phyloP scores from a whole-genome alignment of 345 rosid species.

The Corymbia maculata region DNA sequence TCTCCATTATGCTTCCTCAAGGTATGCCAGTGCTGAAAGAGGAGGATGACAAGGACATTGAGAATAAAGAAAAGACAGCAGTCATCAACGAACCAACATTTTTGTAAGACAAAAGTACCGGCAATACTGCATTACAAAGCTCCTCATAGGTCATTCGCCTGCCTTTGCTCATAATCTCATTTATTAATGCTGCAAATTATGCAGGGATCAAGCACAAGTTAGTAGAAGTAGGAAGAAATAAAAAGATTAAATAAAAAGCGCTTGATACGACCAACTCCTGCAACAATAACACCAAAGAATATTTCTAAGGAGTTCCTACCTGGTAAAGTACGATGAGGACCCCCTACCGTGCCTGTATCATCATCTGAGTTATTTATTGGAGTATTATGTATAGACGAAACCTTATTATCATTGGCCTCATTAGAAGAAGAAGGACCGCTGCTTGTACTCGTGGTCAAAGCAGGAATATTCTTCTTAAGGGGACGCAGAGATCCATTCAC shows the following conservation, averaged over 20 bases:
- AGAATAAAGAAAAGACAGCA: background rate
- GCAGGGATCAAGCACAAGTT: background rate
- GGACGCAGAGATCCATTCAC: constrained; percentile 31
- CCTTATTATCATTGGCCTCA: constrained; percentile 54
- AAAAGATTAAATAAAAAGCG: background rate
- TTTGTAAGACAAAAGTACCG: constrained; percentile 31
- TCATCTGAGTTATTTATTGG: constrained; percentile 62
- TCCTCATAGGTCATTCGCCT: constrained; percentile 88
- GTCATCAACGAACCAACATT: background rate
- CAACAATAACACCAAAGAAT: background rate
- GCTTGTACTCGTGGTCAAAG: constrained; percentile 49
- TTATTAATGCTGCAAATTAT: constrained; percentile 45
- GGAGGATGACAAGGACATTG: background rate
- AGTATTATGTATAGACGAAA: constrained; percentile 49
- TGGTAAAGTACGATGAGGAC: constrained; percentile 69
- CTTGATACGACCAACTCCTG: background rate
- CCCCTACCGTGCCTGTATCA: constrained; percentile 34
- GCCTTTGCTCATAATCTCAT: constrained; percentile 93
- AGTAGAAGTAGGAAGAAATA: background rate
- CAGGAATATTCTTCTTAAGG: constrained; percentile 26
- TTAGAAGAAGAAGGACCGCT: constrained; percentile 75
- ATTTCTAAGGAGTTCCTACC: constrained; percentile 17
- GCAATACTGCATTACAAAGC: constrained; percentile 91
- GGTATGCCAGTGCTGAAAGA: constrained; percentile 87
- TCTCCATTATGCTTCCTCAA: constrained; percentile 98